Conservation (phyloP, 2,329 filamentous ascomycete genomes). For the Alternaria sp. region DNA sequence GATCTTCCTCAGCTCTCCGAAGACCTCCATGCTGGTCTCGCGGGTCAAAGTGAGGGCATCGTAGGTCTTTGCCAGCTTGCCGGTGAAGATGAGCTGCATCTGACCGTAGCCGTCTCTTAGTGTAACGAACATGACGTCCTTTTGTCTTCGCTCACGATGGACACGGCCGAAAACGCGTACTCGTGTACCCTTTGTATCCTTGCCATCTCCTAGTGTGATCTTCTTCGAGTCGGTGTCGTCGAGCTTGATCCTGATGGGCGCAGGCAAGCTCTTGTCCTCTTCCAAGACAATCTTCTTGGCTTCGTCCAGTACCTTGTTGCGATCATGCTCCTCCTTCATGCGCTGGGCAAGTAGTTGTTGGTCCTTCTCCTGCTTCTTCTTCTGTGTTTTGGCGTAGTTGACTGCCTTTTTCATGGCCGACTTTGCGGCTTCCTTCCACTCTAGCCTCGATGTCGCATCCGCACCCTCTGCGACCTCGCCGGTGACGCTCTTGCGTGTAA, state of each 20-base stretch:
- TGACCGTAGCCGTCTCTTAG: constrained; percentile 83
- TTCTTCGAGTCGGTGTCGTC: constrained; percentile 70
- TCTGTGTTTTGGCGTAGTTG: constrained; percentile 75
- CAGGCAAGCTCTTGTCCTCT: constrained; percentile 76
- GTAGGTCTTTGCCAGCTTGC: constrained; percentile 88
- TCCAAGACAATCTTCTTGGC: constrained; percentile 78
- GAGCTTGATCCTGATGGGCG: constrained; percentile 78
- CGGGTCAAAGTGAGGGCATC: constrained; percentile 85
- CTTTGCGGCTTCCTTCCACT: constrained; percentile 85
- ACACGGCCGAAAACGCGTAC: constrained; percentile 85
- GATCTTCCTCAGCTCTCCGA: constrained; percentile 83
- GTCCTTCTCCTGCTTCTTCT: constrained; percentile 85
- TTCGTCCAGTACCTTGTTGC: constrained; percentile 77
- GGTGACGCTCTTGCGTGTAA: constrained; percentile 66
- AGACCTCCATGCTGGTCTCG: constrained; percentile 85
- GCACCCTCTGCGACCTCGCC: constrained; percentile 52
- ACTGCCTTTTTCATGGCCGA: constrained; percentile 85
- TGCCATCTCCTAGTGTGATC: constrained; percentile 62
- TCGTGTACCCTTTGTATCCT: constrained; percentile 70
- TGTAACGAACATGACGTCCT: constrained; percentile 86
- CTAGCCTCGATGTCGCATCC: constrained; percentile 69
- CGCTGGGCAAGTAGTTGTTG: constrained; percentile 75
- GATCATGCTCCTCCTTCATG: constrained; percentile 75
- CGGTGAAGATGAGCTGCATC: constrained; percentile 83
- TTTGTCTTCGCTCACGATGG: constrained; percentile 81